Evolutionary conservation across 257 asterid genomes (phyloP).

Genomic region (Leptodermis oblonga): DNA sequence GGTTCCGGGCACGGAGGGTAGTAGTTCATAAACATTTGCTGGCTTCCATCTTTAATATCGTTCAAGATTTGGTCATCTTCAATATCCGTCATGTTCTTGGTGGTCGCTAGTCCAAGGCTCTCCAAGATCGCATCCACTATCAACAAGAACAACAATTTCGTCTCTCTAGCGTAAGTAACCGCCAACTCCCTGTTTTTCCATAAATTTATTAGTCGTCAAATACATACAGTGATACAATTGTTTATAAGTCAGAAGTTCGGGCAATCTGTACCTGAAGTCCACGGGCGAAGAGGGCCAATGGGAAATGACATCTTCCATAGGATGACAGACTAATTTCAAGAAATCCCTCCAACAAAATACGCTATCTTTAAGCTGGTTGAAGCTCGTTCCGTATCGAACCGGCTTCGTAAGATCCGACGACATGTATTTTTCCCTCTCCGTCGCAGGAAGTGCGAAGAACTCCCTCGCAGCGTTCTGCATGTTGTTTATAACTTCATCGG

Average conservation of each 20-base stretch:
- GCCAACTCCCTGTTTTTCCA: conserved; percentile 46
- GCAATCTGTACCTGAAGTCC: conserved; percentile 50
- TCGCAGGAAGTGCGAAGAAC: conserved; percentile 63
- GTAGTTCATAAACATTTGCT: conserved; percentile 70
- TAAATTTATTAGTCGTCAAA: not conserved
- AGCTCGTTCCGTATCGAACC: conserved; percentile 88
- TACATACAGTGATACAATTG: not conserved
- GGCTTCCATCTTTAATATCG: conserved; percentile 79
- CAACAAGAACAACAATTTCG: conserved; percentile 45
- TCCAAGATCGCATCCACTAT: conserved; percentile 70
- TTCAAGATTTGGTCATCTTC: conserved; percentile 29
- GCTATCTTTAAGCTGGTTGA: conserved; percentile 72
- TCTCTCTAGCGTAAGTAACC: conserved; percentile 47
- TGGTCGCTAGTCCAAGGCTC: conserved; percentile 52
- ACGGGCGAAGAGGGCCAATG: conserved; percentile 87
- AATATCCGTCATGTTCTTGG: conserved; percentile 28
- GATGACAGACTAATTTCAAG: conserved; percentile 65
- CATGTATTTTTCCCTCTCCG: conserved; percentile 85
- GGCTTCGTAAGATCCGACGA: conserved; percentile 49
- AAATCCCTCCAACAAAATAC: conserved; percentile 93
- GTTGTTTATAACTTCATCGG: conserved; percentile 33
- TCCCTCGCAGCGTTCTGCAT: conserved; percentile 51
- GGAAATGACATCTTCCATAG: conserved; percentile 48
- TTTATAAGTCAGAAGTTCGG: not conserved
- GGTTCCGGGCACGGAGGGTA: conserved; percentile 93